Evolutionary conservation across 1,139 yeast species (phyloP), one percentile per base, ranked within the genome.

Genomic region (Debaryomyces sp.): DNA sequence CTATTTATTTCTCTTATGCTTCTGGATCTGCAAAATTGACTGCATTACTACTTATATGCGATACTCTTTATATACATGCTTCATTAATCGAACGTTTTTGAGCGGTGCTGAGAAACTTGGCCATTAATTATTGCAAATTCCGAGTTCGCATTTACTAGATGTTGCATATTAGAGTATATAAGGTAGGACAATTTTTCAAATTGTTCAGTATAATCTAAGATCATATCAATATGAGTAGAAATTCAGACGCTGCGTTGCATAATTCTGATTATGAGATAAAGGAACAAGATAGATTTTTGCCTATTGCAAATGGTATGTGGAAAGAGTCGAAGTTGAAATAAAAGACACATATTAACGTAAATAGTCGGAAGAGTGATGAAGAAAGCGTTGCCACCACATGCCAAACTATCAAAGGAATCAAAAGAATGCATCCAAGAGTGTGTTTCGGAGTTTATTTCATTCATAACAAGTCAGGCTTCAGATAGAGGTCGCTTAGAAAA

Each of bases 341-440:
- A n/a, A 13, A 13, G 7, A 23, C 18, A 1, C 4, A 22, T 40
- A 43, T 54, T 52, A 52, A 50, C 48, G 33, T 13, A 5, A 39
- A 12, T 46, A 68, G 73, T 90, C 13, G 92, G 95, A 5, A 76
- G 98, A 55, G 82, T 94, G 47, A 95, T 94, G 99, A 94, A 94
- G 64, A 80, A 78, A 55, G 92, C 98, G 0, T 71, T 94, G 29
- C 99, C 99, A 2, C 74, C 80, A 13, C 86, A 91, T 8, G 98
- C 97, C 3, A 94, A 94, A 62, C 91, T 94, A 1, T 88, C 97
- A 9, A 92, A 91, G 61, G 99, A 92, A 62, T 96, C 98, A 32
- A 94, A 94, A 64, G 97, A 91, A 62, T 92, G 98, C 60, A 89
- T 94, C 81, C 99, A 94, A 69, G 99, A 94, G 65, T 94, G 99